Evolutionary conservation across 2,329 filamentous ascomycete species (phyloP), one percentile per base, ranked within the genome.

Genomic region (Atkinsonella texensis): DNA sequence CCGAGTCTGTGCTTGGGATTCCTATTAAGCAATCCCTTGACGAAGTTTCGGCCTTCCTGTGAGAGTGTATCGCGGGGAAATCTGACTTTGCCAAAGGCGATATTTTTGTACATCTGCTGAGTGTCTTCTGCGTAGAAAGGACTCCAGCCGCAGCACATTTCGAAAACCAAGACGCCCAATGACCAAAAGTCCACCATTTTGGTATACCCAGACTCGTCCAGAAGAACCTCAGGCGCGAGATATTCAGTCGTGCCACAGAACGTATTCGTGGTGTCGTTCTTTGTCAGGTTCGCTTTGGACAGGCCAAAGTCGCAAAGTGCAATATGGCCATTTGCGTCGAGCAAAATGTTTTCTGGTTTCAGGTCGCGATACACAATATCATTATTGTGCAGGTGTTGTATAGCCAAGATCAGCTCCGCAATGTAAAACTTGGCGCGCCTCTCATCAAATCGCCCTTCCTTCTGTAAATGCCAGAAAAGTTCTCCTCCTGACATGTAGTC

Each of bases 141-240:
- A 62, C 89, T 96, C 93, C 93, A 98, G 35, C 93, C 93, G 62
- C 93, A 98, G 73, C 93, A 98, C 93, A 98, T 98, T 69, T 98
- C 93, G 62, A 98, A 98, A 1, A 98, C 93, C 51, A 98, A 76
- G 46, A 98, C 93, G 52, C 93, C 93, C 12, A 98, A 77, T 1
- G 93, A 98, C 93, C 93, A 98, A 68, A 97, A 98, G 67, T 98
- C 93, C 7, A 98, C 93, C 93, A 98, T 97, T 73, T 97, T 97
- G 51, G 93, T 97, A 69, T 98, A 98, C 35, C 93, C 93, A 62
- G 89, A 87, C 71, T 98, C 93, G 60, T 98, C 93, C 44, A 98
- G 73, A 13, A 98, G 76, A 2, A 97, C 93, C 65, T 98, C 93
- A 0, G 93, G 93, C 0, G 93, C 93, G 18, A 98, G 78, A 64